Evolutionary conservation across 495 filamentous ascomycete species (phyloP).

Genomic region (Parathielavia appendiculata): DNA sequence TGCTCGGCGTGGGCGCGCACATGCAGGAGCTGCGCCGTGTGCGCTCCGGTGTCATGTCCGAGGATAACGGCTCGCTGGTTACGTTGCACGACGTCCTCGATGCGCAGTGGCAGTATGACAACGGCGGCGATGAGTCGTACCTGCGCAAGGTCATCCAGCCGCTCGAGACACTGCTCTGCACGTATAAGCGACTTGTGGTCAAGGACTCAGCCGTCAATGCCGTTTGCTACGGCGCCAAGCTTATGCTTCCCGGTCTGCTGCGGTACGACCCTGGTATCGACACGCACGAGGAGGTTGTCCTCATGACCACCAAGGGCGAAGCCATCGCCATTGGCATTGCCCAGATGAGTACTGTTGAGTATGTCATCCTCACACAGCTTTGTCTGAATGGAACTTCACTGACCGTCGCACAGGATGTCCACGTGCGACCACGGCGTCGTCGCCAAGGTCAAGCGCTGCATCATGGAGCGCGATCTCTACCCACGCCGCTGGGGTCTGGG

Average conservation of each 20-base stretch:
- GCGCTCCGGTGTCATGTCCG: slow-evolving; percentile 88
- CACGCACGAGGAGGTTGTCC: slow-evolving; percentile 56
- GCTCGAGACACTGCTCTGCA: slow-evolving; percentile 81
- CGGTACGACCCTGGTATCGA: slow-evolving; percentile 83
- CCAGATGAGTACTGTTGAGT: slow-evolving; percentile 58
- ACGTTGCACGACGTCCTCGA: slow-evolving; percentile 95
- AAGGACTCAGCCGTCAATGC: slow-evolving; percentile 96
- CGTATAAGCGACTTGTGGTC: slow-evolving; percentile 92
- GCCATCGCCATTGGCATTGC: slow-evolving; percentile 93
- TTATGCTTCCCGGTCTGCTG: slow-evolving; percentile 93
- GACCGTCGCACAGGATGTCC: slow-evolving; percentile 46
- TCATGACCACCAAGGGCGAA: slow-evolving; percentile 98
- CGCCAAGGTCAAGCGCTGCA: slow-evolving; percentile 92
- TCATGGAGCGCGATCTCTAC: slow-evolving; percentile 98
- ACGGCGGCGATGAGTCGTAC: slow-evolving; percentile 80
- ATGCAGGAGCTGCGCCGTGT: slow-evolving; percentile 98
- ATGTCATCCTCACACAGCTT: slow-evolving; percentile 6
- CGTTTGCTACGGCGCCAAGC: slow-evolving; percentile 95
- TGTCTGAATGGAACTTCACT: not conserved
- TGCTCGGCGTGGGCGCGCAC: slow-evolving; percentile 91
- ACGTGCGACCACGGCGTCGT: slow-evolving; percentile 95
- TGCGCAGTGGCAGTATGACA: slow-evolving; percentile 90
- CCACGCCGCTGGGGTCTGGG: slow-evolving; percentile 92
- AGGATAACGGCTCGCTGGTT: slow-evolving; percentile 71
- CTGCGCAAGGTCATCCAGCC: slow-evolving; percentile 84